Base-by-base conservation (phyloP, 805 yeast species). In the Millerozyma miso region DNA sequence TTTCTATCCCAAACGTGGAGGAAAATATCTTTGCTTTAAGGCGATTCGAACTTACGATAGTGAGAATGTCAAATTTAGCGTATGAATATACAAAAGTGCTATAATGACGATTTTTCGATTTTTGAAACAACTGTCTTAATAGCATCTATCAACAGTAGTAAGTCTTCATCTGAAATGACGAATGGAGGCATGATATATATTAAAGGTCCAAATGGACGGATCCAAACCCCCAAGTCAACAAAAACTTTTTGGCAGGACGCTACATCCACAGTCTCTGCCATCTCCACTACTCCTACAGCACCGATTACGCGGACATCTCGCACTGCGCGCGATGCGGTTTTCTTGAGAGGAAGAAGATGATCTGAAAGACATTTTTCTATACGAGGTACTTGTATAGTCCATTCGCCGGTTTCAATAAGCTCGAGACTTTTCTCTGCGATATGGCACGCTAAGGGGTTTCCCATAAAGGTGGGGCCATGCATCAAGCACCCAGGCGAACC, bases 401-500 rank as follows among this genome's bases (percentile, higher is more conserved):
- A 40, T n/a, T 26, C 13, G 3, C 43, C 43, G 13, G 34, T 19
- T 18, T 34, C 31, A 45, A 59, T 65, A 15, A 62, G 71, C 14
- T 35, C 31, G n/a, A 40, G 35, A 19, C 35, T 40, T 14, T 35
- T 26, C 14, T 37, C 23, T 16, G 39, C 44, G 16, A 37, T 40
- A 3, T 38, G 36, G 31, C 44, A 41, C 4, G 44, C 44, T 19
- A 41, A 32, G n/a, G 44, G 44, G 17, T 32, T 31, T 4, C 23
- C 39, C 44, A 37, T 36, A 17, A 31, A 41, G 8, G 44, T 41
- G 6, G 39, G 44, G 12, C 44, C 44, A 32, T 41, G 39, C 62
- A 56, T 56, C 33, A 58, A 48, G 33, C 49, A 41, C 44, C 55
- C 51, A 37, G 54, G 49, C 12, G 52, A 43, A 31, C 53, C 55